Percentiles rank a stretch among this genome's conserved stretches.
phyloP scores from a whole-genome alignment of 176 grass and related monocot species.

The Phoenix dactylifera region DNA sequence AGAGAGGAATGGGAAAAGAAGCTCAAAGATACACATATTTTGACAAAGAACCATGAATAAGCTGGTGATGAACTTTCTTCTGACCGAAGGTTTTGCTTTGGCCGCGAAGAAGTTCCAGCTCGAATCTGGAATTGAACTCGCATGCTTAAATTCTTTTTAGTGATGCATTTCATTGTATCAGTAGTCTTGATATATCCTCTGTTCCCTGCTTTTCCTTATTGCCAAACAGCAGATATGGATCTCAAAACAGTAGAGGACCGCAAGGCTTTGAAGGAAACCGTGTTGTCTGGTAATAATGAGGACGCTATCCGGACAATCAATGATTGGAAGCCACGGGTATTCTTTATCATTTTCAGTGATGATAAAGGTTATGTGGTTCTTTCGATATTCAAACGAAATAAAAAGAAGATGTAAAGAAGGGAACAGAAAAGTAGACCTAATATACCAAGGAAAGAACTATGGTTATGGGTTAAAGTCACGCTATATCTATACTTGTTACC shows the following conservation, averaged over 20 bases:
- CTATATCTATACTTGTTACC: too few species aligned
- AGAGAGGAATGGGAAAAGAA: conserved; percentile 87
- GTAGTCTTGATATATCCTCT: neutral
- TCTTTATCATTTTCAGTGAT: too few species aligned
- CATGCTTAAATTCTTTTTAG: conserved; percentile 20
- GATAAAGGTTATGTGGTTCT: too few species aligned
- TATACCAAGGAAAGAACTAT: too few species aligned
- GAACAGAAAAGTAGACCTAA: too few species aligned
- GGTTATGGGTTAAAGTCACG: too few species aligned
- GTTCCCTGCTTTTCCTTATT: conserved; percentile 8
- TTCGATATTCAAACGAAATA: too few species aligned
- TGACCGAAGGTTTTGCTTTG: conserved; percentile 82
- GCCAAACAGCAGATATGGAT: conserved; percentile 67
- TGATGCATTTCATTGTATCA: neutral
- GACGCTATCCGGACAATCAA: conserved; percentile 93
- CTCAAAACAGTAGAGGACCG: conserved; percentile 67
- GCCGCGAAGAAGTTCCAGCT: conserved; percentile 80
- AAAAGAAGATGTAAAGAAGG: too few species aligned
- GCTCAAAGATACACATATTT: conserved; percentile 81
- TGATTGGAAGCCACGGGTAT: conserved; percentile 84
- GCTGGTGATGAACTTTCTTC: conserved; percentile 90
- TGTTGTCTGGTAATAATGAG: conserved; percentile 90
- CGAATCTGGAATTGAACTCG: conserved; percentile 84
- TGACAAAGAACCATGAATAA: conserved; percentile 87
- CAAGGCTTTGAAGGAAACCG: conserved; percentile 76